Conservation (phyloP, 495 filamentous ascomycete species). For the Xylona heveae region DNA sequence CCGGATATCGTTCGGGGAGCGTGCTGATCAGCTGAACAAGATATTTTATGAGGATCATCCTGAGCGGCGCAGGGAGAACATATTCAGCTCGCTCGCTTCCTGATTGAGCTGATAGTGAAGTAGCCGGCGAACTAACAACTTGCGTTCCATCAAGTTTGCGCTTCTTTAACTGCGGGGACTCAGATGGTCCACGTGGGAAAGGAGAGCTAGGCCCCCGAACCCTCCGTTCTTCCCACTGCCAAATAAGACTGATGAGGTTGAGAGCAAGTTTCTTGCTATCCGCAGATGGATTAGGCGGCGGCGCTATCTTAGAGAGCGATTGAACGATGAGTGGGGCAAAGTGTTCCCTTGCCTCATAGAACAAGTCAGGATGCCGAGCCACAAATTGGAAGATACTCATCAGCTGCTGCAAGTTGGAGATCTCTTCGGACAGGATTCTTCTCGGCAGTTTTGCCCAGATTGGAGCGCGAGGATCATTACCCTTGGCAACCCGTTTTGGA, state of each 20-base stretch:
- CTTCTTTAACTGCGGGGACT: slow-evolving; percentile 57
- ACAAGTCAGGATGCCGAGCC: slow-evolving; percentile 75
- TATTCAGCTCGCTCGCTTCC: slow-evolving; percentile 41
- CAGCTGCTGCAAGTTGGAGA: slow-evolving; percentile 88
- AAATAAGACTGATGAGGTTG: slow-evolving; percentile 72
- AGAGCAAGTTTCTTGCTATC: slow-evolving; percentile 85
- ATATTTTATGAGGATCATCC: slow-evolving; percentile 71
- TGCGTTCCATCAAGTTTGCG: slow-evolving; percentile 43
- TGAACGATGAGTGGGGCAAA: slow-evolving; percentile 76
- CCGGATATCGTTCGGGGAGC: slow-evolving; percentile 61
- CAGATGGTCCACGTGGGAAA: slow-evolving; percentile 24
- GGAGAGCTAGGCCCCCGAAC: slow-evolving; percentile 28
- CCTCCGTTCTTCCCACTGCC: slow-evolving; percentile 77
- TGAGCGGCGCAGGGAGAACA: slow-evolving; percentile 37
- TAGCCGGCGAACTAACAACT: slow-evolving; percentile 17
- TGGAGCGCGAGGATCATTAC: slow-evolving; percentile 35
- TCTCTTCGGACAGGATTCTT: slow-evolving; percentile 83
- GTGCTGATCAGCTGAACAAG: slow-evolving; percentile 84
- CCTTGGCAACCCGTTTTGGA: slow-evolving; percentile 40
- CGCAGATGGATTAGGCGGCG: slow-evolving; percentile 65
- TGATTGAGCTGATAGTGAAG: slow-evolving; percentile 25
- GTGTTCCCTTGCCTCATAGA: slow-evolving; percentile 85
- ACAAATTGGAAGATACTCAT: slow-evolving; percentile 95
- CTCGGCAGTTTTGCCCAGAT: slow-evolving; percentile 83
- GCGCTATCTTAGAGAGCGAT: slow-evolving; percentile 71